Evolutionary conservation across 345 rosid genomes (phyloP), one percentile per base, ranked within the genome.

Genomic region (Citrus reticulata): DNA sequence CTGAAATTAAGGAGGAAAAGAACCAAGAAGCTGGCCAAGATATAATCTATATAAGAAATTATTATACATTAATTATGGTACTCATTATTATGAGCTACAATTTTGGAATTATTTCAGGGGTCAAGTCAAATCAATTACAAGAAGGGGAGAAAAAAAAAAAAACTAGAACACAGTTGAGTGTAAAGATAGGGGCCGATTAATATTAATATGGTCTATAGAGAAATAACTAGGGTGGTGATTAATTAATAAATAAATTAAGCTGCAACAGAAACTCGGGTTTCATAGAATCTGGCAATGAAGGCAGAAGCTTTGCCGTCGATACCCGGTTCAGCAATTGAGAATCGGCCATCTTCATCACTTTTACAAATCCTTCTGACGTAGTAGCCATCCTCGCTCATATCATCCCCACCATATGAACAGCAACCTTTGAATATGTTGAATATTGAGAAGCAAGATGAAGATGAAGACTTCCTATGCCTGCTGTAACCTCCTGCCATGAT

Each of bases 301-400:
- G 85, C 91, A n/a, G 92, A 79, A 24, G 98, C 98, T 84, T 75
- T 84, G 58, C 94, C 83, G 73, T 93, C 94, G 22, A 91, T 89
- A 34, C 93, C 93, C 9, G 98, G 97, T 69, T 92, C 97, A n/a
- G 91, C 97, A 2, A 84, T 90, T 90, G 94, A 87, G 30, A 88
- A 84, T 72, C 91, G 77, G 63, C 93, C 86, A 79, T 93, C 95
- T 86, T 91, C 97, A 42, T 92, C 97, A 39, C 97, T 89, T 1
- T 81, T 86, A 77, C 87, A 81, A 57, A 81, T 86, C 82, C 91
- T 83, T 68, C 90, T 78, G 20, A 72, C 77, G 58, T 87, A 82
- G 34, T 77, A 57, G 0, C 86, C 89, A 49, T 91, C 98, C 77
- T 92, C 98, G 57, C 90, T 87, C 68, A 81, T 76, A 66, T 87